Percentiles rank a stretch among this genome's conserved stretches.
These are phyloP conservation scores for Adiantum capillusveneris DNA, from an alignment of 75 land plant genomes.

Conservation along the genomic window DNA sequence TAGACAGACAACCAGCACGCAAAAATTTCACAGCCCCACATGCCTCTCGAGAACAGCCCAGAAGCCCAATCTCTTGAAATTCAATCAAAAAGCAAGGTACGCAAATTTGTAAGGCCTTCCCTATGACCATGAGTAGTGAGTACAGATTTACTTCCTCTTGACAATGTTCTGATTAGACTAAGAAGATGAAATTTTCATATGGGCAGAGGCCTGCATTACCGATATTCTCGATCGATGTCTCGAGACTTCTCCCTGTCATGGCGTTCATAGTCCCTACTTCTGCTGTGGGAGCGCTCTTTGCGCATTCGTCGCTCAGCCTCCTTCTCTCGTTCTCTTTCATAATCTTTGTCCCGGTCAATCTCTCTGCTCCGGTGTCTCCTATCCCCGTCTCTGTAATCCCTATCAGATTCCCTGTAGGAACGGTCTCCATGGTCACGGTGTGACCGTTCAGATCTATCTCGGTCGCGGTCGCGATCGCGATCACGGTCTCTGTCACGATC, in stretches of 20 bases:
- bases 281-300: slow-evolving; percentile 1
- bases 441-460: not conserved
- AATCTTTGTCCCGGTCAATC: slow-evolving; percentile 12
- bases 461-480: slow-evolving; percentile 8
- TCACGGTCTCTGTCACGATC: slow-evolving; percentile 8
- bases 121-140: too few species aligned
- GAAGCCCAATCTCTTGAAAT: too few species aligned
- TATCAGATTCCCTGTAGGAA: not conserved
- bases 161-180: too few species aligned
- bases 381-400: slow-evolving; percentile 12
- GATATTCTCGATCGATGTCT: slow-evolving; percentile 21
- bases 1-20: too few species aligned
- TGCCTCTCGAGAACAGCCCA: too few species aligned
- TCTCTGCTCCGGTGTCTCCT: slow-evolving; percentile 16
- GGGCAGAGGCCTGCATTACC: slow-evolving; percentile 34
- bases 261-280: slow-evolving; percentile 15
- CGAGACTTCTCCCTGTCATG: slow-evolving; percentile 24
- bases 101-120: too few species aligned
- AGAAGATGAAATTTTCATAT: too few species aligned
- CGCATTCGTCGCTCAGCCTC: slow-evolving; percentile 13
- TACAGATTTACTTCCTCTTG: too few species aligned
- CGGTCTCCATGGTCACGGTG: slow-evolving; percentile 7
- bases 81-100: too few species aligned
- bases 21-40: too few species aligned
- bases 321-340: slow-evolving; percentile 24